Percentiles rank a stretch among this genome's conserved stretches.
Evolutionary conservation across 2,329 filamentous ascomycete species (phyloP).

Genomic region (Pyrenophora graminea): DNA sequence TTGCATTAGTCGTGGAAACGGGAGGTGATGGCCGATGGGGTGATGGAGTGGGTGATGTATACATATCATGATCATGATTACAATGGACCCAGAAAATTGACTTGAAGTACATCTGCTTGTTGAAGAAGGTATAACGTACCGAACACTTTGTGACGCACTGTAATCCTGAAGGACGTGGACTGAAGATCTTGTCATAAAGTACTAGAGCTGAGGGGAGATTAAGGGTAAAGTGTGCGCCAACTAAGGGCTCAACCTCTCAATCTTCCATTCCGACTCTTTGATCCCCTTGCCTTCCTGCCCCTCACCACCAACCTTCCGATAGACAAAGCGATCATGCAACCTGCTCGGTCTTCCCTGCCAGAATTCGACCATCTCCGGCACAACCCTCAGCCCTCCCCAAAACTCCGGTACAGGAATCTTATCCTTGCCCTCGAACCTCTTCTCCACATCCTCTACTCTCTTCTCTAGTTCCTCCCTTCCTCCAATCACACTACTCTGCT

Average conservation of each 20-base stretch:
- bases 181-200: too few relatives aligned
- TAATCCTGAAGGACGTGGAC: too few relatives aligned
- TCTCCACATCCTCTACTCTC: conserved; percentile 77
- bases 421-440: conserved; percentile 73
- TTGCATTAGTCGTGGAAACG: too few relatives aligned
- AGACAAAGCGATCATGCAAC: conserved; percentile 91
- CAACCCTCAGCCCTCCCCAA: conserved; percentile 88
- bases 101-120: too few relatives aligned
- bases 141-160: too few relatives aligned
- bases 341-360: conserved; percentile 91
- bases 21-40: too few relatives aligned
- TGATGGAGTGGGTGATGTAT: too few relatives aligned
- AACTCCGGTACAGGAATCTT: conserved; percentile 89
- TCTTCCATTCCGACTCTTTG: conserved; percentile 57
- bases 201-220: too few relatives aligned
- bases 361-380: conserved; percentile 89
- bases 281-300: conserved; percentile 10
- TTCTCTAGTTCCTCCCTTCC: conserved; percentile 74
- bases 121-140: too few relatives aligned
- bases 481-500: conserved; percentile 76
- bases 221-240: too few relatives aligned
- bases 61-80: too few relatives aligned
- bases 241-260: conserved; percentile 75
- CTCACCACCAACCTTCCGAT: conserved; percentile 62
- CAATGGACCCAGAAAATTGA: too few relatives aligned